phyloP scores from a whole-genome alignment of 106 monocot species.

The Amphibolis antarctica region DNA sequence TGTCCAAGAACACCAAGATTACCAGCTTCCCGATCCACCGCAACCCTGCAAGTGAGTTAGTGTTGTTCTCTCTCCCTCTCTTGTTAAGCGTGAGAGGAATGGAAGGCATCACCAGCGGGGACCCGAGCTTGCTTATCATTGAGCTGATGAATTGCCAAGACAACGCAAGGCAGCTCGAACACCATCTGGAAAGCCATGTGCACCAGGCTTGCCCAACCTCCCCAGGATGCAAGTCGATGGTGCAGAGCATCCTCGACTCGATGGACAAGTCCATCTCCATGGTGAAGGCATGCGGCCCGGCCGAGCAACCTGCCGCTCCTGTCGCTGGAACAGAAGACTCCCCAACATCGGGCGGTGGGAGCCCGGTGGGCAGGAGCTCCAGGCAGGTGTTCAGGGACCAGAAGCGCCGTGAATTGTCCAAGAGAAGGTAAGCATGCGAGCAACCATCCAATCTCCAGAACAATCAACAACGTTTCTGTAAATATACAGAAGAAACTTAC shows the following conservation, averaged over 20 bases:
- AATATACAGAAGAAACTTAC: background rate
- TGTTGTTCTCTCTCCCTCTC: no score
- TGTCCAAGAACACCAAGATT: no score
- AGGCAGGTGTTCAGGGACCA: conserved; percentile 11
- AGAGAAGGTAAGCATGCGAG: conserved; percentile 41
- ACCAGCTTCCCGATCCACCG: background rate
- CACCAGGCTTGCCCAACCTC: background rate
- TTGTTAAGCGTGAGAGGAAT: background rate
- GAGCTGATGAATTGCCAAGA: conserved; percentile 13
- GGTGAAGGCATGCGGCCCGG: background rate
- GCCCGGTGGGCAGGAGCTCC: conserved; percentile 6
- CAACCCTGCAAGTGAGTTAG: background rate
- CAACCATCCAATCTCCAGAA: no score
- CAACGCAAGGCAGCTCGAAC: conserved; percentile 20
- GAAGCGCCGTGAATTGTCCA: conserved; percentile 21
- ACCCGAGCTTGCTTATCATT: conserved; percentile 4
- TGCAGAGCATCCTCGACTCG: conserved; percentile 8
- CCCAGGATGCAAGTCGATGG: background rate
- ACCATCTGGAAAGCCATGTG: conserved; percentile 5
- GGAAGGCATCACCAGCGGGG: conserved; percentile 2
- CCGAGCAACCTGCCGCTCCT: background rate
- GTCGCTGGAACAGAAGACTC: background rate
- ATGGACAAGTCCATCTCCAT: conserved; percentile 12
- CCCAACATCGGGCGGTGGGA: conserved; percentile 12
- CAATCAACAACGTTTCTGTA: no score